phyloP scores from a whole-genome alignment of 2,329 filamentous ascomycete genomes.

The Fusarium sulawesiense region DNA sequence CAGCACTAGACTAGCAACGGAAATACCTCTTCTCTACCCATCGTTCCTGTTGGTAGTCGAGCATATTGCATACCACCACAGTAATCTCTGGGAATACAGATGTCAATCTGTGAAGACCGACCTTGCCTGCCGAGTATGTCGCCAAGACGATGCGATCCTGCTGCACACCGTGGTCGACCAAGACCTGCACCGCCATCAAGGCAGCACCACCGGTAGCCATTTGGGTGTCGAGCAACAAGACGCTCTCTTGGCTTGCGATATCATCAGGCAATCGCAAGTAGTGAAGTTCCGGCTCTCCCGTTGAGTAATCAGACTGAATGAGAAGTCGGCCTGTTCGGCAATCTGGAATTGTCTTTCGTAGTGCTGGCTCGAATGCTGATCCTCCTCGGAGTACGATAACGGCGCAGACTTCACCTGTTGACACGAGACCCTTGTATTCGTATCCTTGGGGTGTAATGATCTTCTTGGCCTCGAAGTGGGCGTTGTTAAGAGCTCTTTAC shows the following conservation, averaged over 20 bases:
- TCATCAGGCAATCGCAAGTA: constrained; percentile 83
- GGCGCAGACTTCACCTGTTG: constrained; percentile 81
- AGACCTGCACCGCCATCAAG: constrained; percentile 95
- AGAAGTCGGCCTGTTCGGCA: constrained; percentile 89
- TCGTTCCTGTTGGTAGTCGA: constrained; percentile 83
- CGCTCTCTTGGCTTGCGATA: constrained; percentile 79
- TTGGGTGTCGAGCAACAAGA: constrained; percentile 90
- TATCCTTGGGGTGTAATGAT: constrained; percentile 78
- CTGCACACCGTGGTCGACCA: constrained; percentile 91
- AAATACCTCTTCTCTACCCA: constrained; percentile 94
- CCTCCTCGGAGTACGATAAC: constrained; percentile 91
- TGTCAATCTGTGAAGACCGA: constrained; percentile 85
- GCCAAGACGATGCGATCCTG: constrained; percentile 90
- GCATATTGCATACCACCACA: constrained; percentile 85
- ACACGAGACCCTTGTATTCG: constrained; percentile 76
- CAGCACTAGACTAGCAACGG: constrained; percentile 69
- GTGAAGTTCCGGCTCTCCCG: constrained; percentile 92
- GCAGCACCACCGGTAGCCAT: constrained; percentile 90
- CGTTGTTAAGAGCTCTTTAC: constrained; percentile 77
- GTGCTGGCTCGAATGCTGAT: constrained; percentile 85
- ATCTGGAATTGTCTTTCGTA: constrained; percentile 92
- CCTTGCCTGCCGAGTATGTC: constrained; percentile 87
- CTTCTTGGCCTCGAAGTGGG: constrained; percentile 71
- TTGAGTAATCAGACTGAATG: constrained; percentile 87
- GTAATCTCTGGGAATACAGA: constrained; percentile 90